These are phyloP conservation scores for Hypholoma sublateritium DNA, from an alignment of 768 basidiomycete species.

Conservation along the genomic window DNA sequence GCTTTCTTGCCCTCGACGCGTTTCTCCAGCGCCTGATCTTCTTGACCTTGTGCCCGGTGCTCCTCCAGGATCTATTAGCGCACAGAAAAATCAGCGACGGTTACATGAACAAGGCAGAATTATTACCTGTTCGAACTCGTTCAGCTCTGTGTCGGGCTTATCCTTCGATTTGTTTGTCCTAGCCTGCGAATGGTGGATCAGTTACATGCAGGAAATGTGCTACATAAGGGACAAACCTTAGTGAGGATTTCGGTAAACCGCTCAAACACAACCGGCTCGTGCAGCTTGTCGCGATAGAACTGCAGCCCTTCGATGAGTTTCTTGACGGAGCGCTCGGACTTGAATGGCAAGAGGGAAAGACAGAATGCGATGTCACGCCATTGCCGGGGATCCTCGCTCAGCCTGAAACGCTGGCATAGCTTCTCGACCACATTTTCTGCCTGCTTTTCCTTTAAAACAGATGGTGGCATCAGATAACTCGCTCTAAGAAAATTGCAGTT, in stretches of 20 bases:
- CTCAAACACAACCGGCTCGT: slow-evolving; percentile 79
- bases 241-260: slow-evolving; percentile 88
- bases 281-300: slow-evolving; percentile 94
- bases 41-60: slow-evolving; percentile 80
- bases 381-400: slow-evolving; percentile 86
- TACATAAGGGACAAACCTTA: slow-evolving; percentile 53
- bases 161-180: slow-evolving; percentile 88
- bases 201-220: not conserved
- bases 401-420: slow-evolving; percentile 91
- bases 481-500: too few species aligned
- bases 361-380: slow-evolving; percentile 99
- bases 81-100: slow-evolving; percentile 1
- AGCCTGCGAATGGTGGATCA: slow-evolving; percentile 45
- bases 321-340: slow-evolving; percentile 94
- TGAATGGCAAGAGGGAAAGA: slow-evolving; percentile 92
- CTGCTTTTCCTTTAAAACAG: slow-evolving; percentile 80
- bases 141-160: slow-evolving; percentile 90
- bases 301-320: slow-evolving; percentile 92
- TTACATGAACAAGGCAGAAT: not conserved
- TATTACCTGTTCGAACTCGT: slow-evolving; percentile 87
- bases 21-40: slow-evolving; percentile 89
- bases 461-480: not conserved
- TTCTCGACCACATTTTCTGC: slow-evolving; percentile 97
- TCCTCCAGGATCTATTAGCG: slow-evolving; percentile 75
- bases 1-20: slow-evolving; percentile 83